Percentiles rank a stretch among this genome's conserved stretches.
Evolutionary conservation across 1,284 basidiomycete genomes (phyloP).

Genomic region (Quambalaria eucalypti): DNA sequence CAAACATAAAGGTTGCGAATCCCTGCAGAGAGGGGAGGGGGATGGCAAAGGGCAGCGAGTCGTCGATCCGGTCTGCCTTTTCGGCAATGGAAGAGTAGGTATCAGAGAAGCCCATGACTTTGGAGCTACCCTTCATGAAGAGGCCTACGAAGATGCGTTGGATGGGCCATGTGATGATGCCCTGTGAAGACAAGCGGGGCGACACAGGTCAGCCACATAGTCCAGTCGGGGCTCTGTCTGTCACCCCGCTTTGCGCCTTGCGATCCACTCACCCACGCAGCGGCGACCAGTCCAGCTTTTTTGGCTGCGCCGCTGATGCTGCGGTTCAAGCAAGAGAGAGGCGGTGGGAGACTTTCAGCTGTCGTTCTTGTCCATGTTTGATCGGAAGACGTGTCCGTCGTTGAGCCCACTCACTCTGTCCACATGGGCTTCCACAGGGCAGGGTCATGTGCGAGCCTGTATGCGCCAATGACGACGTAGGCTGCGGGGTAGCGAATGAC

Average conservation of each 20-base stretch:
- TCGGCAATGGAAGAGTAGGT: conserved; percentile 16
- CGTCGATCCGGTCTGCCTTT: conserved; percentile 17
- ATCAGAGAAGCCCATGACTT: conserved; percentile 19
- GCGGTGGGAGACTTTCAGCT: too few species aligned
- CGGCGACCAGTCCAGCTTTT: conserved; percentile 20
- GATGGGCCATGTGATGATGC: conserved; percentile 30
- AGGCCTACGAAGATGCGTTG: conserved; percentile 32
- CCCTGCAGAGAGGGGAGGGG: conserved; percentile 27
- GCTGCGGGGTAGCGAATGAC: conserved; percentile 35
- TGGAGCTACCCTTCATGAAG: conserved; percentile 32
- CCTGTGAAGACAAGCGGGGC: conserved; percentile 4
- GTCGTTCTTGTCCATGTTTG: too few species aligned
- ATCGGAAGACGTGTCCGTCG: too few species aligned
- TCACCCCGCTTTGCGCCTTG: too few species aligned
- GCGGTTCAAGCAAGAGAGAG: too few species aligned
- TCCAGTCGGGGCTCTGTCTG: too few species aligned
- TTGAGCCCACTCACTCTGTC: conserved; percentile 17
- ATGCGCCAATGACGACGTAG: conserved; percentile 40
- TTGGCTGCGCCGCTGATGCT: conserved; percentile 14
- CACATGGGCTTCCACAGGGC: conserved; percentile 42
- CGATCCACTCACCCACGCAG: conserved; percentile 20
- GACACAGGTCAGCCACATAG: neutral
- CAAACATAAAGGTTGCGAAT: conserved; percentile 39
- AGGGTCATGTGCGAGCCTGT: conserved; percentile 35
- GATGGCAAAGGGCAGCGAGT: conserved; percentile 14